These are phyloP conservation scores for Cyberlindnera petersonii DNA, from an alignment of 805 yeast species.

Conservation along the genomic window DNA sequence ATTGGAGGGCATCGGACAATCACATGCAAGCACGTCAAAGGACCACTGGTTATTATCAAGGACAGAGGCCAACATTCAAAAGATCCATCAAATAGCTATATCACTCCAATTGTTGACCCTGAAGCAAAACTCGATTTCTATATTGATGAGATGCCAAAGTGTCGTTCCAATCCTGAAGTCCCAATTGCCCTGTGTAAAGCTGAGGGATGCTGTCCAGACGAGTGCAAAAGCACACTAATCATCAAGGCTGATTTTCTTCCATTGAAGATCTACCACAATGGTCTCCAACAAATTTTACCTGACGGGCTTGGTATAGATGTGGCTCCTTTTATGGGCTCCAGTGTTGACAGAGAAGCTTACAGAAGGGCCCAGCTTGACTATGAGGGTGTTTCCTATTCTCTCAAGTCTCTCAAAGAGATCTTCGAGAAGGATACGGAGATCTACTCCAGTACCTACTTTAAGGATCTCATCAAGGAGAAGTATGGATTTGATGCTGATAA, in stretches of 20 bases:
- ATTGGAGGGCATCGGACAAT: not conserved
- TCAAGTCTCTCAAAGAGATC: not conserved
- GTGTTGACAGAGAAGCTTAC: not conserved
- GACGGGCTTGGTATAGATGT: not conserved
- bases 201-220: not conserved
- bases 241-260: not conserved
- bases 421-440: not conserved
- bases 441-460: not conserved
- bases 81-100: not conserved
- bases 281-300: not conserved
- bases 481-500: not conserved
- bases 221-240: not conserved
- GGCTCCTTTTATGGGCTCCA: not conserved
- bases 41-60: constrained; percentile 2
- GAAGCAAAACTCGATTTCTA: not conserved
- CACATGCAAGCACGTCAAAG: not conserved
- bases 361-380: not conserved
- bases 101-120: constrained; percentile 1
- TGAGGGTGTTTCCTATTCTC: not conserved
- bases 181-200: too few relatives aligned
- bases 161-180: not conserved
- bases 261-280: not conserved
- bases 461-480: not conserved
- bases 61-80: constrained; percentile 1
- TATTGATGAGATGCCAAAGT: not conserved